A percentile compares a stretch with the other conserved stretches of the same genome.
phyloP scores from a whole-genome alignment of 371 early-diverging fungal genomes.

The Chytridiales sp. region DNA sequence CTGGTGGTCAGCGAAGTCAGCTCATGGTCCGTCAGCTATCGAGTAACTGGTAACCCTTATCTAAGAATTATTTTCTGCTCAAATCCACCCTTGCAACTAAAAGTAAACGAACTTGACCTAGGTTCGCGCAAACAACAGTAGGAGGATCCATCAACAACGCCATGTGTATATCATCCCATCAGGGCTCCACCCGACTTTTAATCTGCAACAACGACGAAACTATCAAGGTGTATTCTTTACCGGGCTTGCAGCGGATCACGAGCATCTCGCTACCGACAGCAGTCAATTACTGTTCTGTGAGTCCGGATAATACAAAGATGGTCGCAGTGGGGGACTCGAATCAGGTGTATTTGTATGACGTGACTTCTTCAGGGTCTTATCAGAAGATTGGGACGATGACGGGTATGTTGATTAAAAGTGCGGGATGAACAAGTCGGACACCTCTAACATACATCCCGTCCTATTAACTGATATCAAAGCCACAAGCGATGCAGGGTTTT shows the following conservation, averaged over 20 bases:
- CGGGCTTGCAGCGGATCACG: slow-evolving; percentile 65
- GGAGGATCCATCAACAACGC: slow-evolving; percentile 92
- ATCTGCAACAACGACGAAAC: slow-evolving; percentile 94
- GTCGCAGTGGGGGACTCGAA: slow-evolving; percentile 86
- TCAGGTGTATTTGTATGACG: slow-evolving; percentile 75
- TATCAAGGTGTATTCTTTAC: slow-evolving; percentile 80
- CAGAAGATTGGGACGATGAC: slow-evolving; percentile 65
- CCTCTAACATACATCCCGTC: neutral
- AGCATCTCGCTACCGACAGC: slow-evolving; percentile 77
- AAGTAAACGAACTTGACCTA: slow-evolving; percentile 24
- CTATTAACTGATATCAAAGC: slow-evolving; percentile 14
- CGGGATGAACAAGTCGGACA: neutral
- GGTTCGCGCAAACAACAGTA: slow-evolving; percentile 71
- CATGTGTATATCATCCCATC: slow-evolving; percentile 69
- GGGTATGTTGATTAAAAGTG: slow-evolving; percentile 26
- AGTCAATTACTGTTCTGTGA: slow-evolving; percentile 81
- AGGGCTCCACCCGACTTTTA: slow-evolving; percentile 65
- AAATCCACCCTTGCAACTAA: slow-evolving; percentile 16
- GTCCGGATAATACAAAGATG: slow-evolving; percentile 79
- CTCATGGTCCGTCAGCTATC: slow-evolving; percentile 73
- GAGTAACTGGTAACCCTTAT: slow-evolving; percentile 57
- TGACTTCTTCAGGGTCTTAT: slow-evolving; percentile 62
- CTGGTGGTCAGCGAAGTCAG: slow-evolving; percentile 88
- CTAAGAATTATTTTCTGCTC: slow-evolving; percentile 1
- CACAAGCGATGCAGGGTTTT: slow-evolving; percentile 65